Base-by-base conservation (phyloP, 495 filamentous ascomycete genomes). In the Schizothecium vesticola region DNA sequence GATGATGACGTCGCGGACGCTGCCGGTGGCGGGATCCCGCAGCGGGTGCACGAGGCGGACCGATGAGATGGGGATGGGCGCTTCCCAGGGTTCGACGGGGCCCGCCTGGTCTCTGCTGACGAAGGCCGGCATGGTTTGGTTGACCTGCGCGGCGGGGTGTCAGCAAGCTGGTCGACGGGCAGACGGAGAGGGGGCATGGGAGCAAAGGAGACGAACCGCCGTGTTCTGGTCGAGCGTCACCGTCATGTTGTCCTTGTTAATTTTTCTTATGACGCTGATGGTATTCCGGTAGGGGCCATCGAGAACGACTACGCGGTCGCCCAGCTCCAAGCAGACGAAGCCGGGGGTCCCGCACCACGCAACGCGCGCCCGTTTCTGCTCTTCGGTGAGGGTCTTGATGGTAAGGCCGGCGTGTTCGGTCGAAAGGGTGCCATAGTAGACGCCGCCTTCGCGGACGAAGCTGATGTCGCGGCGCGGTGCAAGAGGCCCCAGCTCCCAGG, bases 21-120 rank as follows among this genome's bases (percentile, higher is more conserved):
- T 70, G 68, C 87, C 87, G 12, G 88, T 91, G 33, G 74, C 72
- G 12, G 87, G 85, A 75, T 94, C 87, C 19, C 80, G 78, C 66
- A 95, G 80, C 10, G 91, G 87, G 76, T 90, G 85, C 25, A 97
- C 91, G n/a, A 96, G 90, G 55, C 91, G 89, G 67, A 97, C 84
- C 63, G 88, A 76, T 23, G 87, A 84, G 70, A 94, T 81, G 66
- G 90, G 81, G 21, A 97, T 74, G 10, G 85, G 82, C 59, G 84
- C 60, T 57, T 80, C 73, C 31, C 84, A 69, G 10, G 82, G 60
- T 51, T 82, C 79, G 69, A 87, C 79, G 19, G 80, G 80, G 55
- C 72, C 67, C 23, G 33, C 74, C 71, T 65, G 86, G 79, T 25
- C 80, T 65, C 13, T 73, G 63, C 80, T 72, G 66, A 88, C 77